Evolutionary conservation across 1,284 basidiomycete species (phyloP).

Genomic region (Ceratobasidium sp.): DNA sequence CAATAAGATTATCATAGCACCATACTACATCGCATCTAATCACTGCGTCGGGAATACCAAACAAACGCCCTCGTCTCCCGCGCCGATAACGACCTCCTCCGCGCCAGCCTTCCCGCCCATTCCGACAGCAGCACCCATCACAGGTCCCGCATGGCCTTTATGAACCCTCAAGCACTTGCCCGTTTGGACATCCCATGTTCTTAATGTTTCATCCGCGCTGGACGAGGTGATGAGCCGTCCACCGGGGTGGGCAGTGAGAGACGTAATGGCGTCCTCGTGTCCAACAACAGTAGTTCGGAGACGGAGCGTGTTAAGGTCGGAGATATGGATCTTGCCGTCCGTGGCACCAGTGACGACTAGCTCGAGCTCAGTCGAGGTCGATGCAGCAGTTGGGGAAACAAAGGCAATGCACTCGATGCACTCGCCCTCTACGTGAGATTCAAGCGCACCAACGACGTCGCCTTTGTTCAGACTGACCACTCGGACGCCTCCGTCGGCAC

Average conservation of each 20-base stretch:
- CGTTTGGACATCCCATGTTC: constrained; percentile 94
- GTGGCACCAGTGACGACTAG: constrained; percentile 91
- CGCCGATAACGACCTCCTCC: constrained; percentile 77
- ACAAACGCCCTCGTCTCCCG: constrained; percentile 87
- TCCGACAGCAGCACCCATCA: constrained; percentile 83
- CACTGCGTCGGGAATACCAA: constrained; percentile 70
- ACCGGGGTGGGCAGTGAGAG: constrained; percentile 78
- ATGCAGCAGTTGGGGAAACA: constrained; percentile 60
- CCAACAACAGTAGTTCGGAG: constrained; percentile 72
- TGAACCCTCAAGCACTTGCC: constrained; percentile 84
- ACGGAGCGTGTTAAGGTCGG: constrained; percentile 91
- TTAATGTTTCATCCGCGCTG: constrained; percentile 87
- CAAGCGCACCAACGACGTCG: constrained; percentile 82
- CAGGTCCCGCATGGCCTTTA: constrained; percentile 85
- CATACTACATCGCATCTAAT: too few species aligned
- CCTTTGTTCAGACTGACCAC: constrained; percentile 90
- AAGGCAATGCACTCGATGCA: constrained; percentile 93
- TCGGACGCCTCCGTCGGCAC: constrained; percentile 84
- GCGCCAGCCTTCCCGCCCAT: constrained; percentile 66
- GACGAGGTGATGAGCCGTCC: constrained; percentile 83
- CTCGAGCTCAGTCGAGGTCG: constrained; percentile 66
- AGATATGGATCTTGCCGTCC: constrained; percentile 94
- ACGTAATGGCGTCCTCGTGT: constrained; percentile 86
- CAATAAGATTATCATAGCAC: neutral
- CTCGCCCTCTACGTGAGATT: constrained; percentile 89